Base-by-base conservation (phyloP, 257 asterid species). In the Ehretia macrophylla region DNA sequence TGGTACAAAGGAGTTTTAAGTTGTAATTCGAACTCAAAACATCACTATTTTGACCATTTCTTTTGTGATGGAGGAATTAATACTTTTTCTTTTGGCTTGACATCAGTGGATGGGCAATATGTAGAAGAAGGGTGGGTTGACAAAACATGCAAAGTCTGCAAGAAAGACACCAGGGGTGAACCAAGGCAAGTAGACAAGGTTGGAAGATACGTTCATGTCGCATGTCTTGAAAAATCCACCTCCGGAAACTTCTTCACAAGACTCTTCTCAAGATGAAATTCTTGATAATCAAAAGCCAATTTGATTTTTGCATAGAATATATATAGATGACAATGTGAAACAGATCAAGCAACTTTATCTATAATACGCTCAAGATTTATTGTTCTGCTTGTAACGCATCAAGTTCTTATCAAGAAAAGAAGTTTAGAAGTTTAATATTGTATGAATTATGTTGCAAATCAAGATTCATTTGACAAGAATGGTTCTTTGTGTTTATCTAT, bases 81-180 rank as follows among this genome's bases (percentile, higher is more conserved):
- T n/a, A n/a, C n/a, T n/a, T n/a, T n/a, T n/a, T n/a, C n/a, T 32
- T 58, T 5, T 35, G 8, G 8, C 10, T 21, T 46, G 64, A 9
- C 16, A 47, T 37, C 66, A 91, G 98, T 88, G 80, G 95, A 91
- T 54, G 98, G 98, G 45, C 63, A 79, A 27, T 91, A 88, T 48
- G 97, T 92, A 58, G 98, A 88, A 68, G 98, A 92, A 53, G 98
- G 97, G 56, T 92, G 98, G 98, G 93, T 92, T 70, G 98, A 92
- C 82, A 92, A 92, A 66, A 92, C 87, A 1, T 92, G 97, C 90
- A 88, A 79, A 69, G 79, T 92, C n/a, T 92, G 98, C 85, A 88
- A 83, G 87, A 86, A 82, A 75, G 95, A 88, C 74, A 92, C 98
- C 0, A 79, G 56, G 46, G 97, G 98, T 60, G 95, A 83, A 61